These are phyloP conservation scores for Tetragonia tetragonoides DNA, from an alignment of 148 eudicot genomes.

Conservation along the genomic window DNA sequence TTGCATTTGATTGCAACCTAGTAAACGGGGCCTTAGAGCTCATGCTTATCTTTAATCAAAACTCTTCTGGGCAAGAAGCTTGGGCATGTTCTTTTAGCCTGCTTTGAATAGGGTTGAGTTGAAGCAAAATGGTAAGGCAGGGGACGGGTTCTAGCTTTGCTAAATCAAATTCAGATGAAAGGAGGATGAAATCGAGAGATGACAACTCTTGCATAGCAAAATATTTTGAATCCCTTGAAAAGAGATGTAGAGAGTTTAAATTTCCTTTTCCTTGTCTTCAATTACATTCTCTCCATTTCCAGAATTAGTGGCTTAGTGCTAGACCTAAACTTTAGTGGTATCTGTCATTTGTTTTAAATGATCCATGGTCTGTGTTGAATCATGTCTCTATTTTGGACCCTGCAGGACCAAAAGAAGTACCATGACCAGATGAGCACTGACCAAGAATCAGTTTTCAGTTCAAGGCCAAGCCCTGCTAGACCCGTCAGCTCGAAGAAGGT, in stretches of 20 bases:
- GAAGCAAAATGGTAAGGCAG: background rate
- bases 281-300: background rate
- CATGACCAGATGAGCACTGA: conserved; percentile 66
- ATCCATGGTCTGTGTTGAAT: background rate
- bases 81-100: background rate
- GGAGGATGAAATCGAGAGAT: background rate
- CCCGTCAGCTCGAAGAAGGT: conserved; percentile 64
- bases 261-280: background rate
- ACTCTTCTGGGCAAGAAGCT: too few relatives aligned
- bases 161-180: background rate
- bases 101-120: background rate
- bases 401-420: conserved; percentile 92
- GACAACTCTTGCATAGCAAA: background rate
- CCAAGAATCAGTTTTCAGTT: conserved; percentile 57
- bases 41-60: too few relatives aligned
- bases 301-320: background rate
- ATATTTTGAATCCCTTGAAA: background rate
- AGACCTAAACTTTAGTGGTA: background rate
- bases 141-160: background rate
- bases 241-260: background rate
- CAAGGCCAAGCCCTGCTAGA: conserved; percentile 89
- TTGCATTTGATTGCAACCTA: too few relatives aligned
- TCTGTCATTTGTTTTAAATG: conserved; percentile 1
- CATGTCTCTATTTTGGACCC: conserved; percentile 4
- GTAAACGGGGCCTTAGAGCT: too few relatives aligned